Conservation (phyloP, 768 basidiomycete species). For the Mycena sanguinolenta region DNA sequence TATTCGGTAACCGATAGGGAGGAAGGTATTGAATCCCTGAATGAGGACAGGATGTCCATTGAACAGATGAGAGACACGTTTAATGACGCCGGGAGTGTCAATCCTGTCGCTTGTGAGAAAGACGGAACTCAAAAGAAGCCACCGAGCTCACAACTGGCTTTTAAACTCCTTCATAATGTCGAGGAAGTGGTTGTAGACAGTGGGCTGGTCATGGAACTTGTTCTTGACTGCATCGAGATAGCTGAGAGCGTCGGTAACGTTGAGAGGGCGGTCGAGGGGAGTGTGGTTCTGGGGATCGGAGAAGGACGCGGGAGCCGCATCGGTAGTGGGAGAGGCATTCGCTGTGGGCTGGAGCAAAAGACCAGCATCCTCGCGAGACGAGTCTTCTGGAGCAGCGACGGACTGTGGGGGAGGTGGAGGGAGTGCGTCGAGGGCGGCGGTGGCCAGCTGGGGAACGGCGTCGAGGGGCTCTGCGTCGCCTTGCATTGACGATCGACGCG, state of each 20-base stretch:
- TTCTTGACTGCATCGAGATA: constrained; percentile 95
- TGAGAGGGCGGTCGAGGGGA: constrained; percentile 74
- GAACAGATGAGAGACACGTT: constrained; percentile 94
- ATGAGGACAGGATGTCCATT: constrained; percentile 91
- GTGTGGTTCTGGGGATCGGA: constrained; percentile 48
- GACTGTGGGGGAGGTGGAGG: not conserved
- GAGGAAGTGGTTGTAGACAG: constrained; percentile 93
- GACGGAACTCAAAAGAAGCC: constrained; percentile 46
- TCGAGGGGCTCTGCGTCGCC: constrained; percentile 4
- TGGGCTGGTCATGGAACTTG: constrained; percentile 92
- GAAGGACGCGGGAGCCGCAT: constrained; percentile 14
- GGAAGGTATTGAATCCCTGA: constrained; percentile 98
- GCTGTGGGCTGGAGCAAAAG: constrained; percentile 28
- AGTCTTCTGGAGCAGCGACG: not conserved
- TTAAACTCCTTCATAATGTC: constrained; percentile 99
- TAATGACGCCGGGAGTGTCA: constrained; percentile 97
- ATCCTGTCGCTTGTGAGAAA: constrained; percentile 65
- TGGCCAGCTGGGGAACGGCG: not conserved
- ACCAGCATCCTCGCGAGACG: constrained; percentile 30
- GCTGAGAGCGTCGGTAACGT: constrained; percentile 93
- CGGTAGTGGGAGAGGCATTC: constrained; percentile 21
- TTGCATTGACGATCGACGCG: constrained; percentile 6
- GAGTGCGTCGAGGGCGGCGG: not conserved
- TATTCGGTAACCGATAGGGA: constrained; percentile 95
- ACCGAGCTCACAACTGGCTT: constrained; percentile 77